Evolutionary conservation across 2,329 filamentous ascomycete species (phyloP).

Genomic region (Incumbomyces delicatus): DNA sequence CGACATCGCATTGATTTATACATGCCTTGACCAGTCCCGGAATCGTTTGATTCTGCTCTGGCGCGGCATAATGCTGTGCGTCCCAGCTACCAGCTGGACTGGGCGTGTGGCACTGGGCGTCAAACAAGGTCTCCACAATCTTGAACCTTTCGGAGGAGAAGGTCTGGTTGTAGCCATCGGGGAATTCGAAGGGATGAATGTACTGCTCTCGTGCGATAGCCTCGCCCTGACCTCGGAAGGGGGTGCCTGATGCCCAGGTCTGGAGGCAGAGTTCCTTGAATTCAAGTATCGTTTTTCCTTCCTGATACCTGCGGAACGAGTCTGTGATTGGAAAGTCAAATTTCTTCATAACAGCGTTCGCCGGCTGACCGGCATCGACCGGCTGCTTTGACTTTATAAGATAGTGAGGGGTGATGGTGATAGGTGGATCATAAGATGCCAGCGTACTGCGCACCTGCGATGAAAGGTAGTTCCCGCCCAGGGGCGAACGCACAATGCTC

Average conservation of each 20-base stretch:
- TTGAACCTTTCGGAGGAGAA: constrained; percentile 83
- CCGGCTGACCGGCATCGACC: constrained; percentile 74
- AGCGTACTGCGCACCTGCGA: constrained; percentile 77
- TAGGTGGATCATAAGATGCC: constrained; percentile 52
- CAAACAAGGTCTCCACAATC: constrained; percentile 82
- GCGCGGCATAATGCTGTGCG: constrained; percentile 33
- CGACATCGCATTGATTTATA: constrained; percentile 73
- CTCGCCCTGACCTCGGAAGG: constrained; percentile 19
- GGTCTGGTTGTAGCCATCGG: constrained; percentile 90
- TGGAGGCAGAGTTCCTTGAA: constrained; percentile 98
- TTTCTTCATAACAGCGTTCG: constrained; percentile 64
- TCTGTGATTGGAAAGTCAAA: constrained; percentile 52
- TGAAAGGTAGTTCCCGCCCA: constrained; percentile 84
- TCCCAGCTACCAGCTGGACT: constrained; percentile 31
- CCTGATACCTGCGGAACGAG: constrained; percentile 73
- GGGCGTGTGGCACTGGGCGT: constrained; percentile 63
- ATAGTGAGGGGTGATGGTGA: constrained; percentile 74
- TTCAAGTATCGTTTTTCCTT: constrained; percentile 85
- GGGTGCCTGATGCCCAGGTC: constrained; percentile 55
- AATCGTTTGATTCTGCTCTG: constrained; percentile 67
- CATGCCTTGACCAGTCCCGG: constrained; percentile 71
- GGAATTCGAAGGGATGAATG: constrained; percentile 82
- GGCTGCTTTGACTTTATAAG: constrained; percentile 77
- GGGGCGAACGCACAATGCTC: constrained; percentile 72
- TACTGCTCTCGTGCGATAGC: constrained; percentile 64